Evolutionary conservation across 805 yeast species (phyloP), one percentile per base, ranked within the genome.

Genomic region (Dipodascus albidus): DNA sequence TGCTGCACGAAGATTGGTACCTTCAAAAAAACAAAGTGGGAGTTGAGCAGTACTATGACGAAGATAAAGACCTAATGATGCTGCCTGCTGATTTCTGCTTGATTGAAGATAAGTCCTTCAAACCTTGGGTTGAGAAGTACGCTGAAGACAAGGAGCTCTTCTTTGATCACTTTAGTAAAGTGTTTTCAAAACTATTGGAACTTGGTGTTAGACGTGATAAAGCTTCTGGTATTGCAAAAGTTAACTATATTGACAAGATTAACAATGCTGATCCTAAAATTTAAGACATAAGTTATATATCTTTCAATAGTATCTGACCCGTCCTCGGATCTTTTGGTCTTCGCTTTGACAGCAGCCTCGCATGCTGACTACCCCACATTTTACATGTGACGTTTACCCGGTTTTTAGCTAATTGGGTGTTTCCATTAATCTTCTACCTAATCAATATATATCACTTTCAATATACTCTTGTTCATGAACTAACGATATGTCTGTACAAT

Each of bases 21-120:
- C 58, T 58, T 53, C 64, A 64, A 50, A 69, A 66, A 57, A 64
- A 67, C 50, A 70, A 68, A 15, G 71, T 62, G 23, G 76, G 76
- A n/a, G 60, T 61, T 44, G 60, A 57, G 51, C 72, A 68, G 61
- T 68, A 58, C 58, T 65, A 69, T 58, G 71, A 71, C 57, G 79
- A 76, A 59, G 85, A 82, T 63, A 74, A 77, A 56, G 78, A 74
- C 57, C 76, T 85, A 59, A 87, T 88, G 95, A 88, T 88, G 96
- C 70, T 88, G 52, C 88, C 87, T 24, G 81, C 95, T 11, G 96
- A 88, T 64, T 75, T 81, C 75, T 81, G 87, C 15, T 70, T 85
- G 48, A 64, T 79, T n/a, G 70, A 77, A 59, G 90, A 84, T 67
- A 75, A 80, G 2, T 71, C 67, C 50, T 87, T 82, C 66, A 69